A percentile compares a stretch with the other conserved stretches of the same genome.
Evolutionary conservation across 768 basidiomycete genomes (phyloP).

Genomic region (Boletus insuetus): DNA sequence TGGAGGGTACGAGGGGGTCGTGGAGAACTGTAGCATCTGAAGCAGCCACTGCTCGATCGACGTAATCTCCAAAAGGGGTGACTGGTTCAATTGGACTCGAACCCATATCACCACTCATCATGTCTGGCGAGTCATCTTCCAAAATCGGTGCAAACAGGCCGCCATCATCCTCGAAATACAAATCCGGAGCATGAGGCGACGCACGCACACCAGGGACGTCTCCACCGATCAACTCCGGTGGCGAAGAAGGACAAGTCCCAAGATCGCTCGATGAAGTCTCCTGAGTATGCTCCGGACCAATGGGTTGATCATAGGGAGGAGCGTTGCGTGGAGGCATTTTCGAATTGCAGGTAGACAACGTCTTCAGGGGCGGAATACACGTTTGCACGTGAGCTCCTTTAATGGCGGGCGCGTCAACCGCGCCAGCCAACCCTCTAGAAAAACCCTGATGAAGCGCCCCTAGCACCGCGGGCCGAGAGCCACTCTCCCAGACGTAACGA

Average conservation of each 20-base stretch:
- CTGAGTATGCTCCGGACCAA: not conserved
- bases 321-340: conserved; percentile 12
- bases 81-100: conserved; percentile 74
- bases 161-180: conserved; percentile 26
- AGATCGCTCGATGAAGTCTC: not conserved
- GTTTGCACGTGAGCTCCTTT: conserved; percentile 84
- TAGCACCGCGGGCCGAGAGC: conserved; percentile 18
- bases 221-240: conserved; percentile 12
- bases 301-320: conserved; percentile 33
- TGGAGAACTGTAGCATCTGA: conserved; percentile 28
- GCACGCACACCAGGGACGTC: conserved; percentile 1
- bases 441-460: conserved; percentile 52
- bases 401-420: conserved; percentile 78
- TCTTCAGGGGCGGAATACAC: conserved; percentile 73
- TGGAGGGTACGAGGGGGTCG: conserved; percentile 16
- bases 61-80: conserved; percentile 74
- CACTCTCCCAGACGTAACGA: conserved; percentile 65
- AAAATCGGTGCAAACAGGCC: conserved; percentile 58
- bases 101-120: conserved; percentile 46
- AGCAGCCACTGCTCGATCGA: conserved; percentile 67
- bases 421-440: conserved; percentile 69
- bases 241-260: not conserved
- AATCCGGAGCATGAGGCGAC: conserved; percentile 20
- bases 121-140: conserved; percentile 63
- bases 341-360: conserved; percentile 6